Percentiles rank a stretch among this genome's conserved stretches.
Evolutionary conservation across 805 yeast species (phyloP).

Genomic region (Yarrowia alimentaria): DNA sequence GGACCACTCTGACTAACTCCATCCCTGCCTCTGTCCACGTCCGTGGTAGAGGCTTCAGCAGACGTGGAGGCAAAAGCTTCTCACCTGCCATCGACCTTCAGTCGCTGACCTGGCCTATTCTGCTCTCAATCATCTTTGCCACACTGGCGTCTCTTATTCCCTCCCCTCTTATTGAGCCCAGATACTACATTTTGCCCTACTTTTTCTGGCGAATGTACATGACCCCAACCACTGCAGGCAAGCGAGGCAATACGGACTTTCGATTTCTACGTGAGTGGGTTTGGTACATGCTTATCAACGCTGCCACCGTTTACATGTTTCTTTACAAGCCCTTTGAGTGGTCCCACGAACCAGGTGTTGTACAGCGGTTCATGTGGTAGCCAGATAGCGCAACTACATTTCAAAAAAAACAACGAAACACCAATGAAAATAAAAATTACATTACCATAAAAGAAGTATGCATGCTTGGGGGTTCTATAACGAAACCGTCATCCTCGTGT

Average conservation of each 20-base stretch:
- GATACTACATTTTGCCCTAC: slow-evolving; percentile 84
- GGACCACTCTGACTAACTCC: slow-evolving; percentile 37
- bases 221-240: slow-evolving; percentile 43
- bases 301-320: slow-evolving; percentile 55
- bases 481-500: too few relatives aligned
- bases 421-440: not conserved
- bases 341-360: slow-evolving; percentile 54
- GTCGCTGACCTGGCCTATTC: slow-evolving; percentile 25
- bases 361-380: slow-evolving; percentile 88
- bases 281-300: slow-evolving; percentile 62
- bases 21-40: slow-evolving; percentile 4
- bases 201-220: slow-evolving; percentile 57
- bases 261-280: slow-evolving; percentile 54
- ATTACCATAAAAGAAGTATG: too few relatives aligned
- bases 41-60: slow-evolving; percentile 12
- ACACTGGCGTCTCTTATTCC: slow-evolving; percentile 61
- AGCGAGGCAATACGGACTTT: slow-evolving; percentile 34
- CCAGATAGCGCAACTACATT: not conserved
- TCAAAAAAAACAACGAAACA: not conserved
- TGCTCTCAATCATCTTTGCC: slow-evolving; percentile 39
- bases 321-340: slow-evolving; percentile 63
- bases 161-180: slow-evolving; percentile 89
- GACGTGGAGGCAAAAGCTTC: slow-evolving; percentile 8
- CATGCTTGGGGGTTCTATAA: too few relatives aligned
- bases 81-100: slow-evolving; percentile 18